phyloP scores from a whole-genome alignment of 495 filamentous ascomycete species.

The Pseudomonodictys pantanalensis region DNA sequence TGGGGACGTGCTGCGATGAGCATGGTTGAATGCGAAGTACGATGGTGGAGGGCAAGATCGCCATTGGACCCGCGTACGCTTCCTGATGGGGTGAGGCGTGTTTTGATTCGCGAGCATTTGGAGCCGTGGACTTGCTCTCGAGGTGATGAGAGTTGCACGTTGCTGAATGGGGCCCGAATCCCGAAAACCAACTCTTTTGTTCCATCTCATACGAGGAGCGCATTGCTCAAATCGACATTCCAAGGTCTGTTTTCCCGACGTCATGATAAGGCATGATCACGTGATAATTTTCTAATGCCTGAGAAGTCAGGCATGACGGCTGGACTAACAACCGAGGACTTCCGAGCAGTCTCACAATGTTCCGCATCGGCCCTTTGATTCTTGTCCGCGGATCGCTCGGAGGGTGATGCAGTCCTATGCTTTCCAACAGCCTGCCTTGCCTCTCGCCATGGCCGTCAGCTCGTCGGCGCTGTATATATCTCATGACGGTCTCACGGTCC shows the following conservation, averaged over 20 bases:
- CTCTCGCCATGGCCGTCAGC: neutral
- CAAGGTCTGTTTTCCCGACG: too few species aligned
- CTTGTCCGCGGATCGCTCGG: constrained; percentile 5
- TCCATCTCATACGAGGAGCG: too few species aligned
- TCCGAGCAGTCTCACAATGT: too few species aligned
- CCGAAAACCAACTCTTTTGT: too few species aligned
- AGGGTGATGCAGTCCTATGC: neutral
- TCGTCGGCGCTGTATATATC: neutral
- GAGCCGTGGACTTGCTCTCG: neutral
- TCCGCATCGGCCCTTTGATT: too few species aligned
- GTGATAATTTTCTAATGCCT: too few species aligned
- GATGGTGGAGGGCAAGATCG: neutral
- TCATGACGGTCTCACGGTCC: too few species aligned
- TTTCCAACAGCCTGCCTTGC: neutral
- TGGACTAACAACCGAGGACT: too few species aligned
- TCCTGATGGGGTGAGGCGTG: neutral
- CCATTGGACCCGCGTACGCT: neutral
- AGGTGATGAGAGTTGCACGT: neutral
- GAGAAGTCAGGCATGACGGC: too few species aligned
- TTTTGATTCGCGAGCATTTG: neutral
- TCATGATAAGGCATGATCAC: too few species aligned
- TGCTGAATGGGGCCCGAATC: too few species aligned
- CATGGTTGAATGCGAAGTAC: constrained; percentile 11
- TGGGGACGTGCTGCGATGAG: neutral
- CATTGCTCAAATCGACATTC: too few species aligned